Conservation (phyloP, 192 early-diverging fungal species). For the Obelidium mucronatum region DNA sequence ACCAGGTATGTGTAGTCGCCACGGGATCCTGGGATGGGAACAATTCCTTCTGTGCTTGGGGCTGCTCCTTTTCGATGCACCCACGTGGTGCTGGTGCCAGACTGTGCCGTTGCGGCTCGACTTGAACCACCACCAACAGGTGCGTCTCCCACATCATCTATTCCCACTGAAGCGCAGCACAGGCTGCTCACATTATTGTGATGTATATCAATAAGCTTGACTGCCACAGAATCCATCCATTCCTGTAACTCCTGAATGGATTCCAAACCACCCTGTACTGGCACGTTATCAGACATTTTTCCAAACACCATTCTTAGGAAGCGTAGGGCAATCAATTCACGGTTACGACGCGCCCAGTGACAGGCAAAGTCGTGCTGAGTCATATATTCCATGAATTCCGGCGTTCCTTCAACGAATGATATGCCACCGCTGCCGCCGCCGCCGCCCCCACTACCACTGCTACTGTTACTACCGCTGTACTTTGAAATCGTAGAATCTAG, state of each 20-base stretch:
- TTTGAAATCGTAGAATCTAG: slow-evolving; percentile 35
- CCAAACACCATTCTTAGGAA: slow-evolving; percentile 46
- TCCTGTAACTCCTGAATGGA: too few species aligned
- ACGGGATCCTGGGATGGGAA: slow-evolving; percentile 66
- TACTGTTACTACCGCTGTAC: not conserved
- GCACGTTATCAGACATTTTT: not conserved
- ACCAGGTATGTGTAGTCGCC: slow-evolving; percentile 66
- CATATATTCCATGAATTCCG: slow-evolving; percentile 46
- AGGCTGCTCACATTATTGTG: slow-evolving; percentile 60
- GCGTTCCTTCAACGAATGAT: slow-evolving; percentile 27
- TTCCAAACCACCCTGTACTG: too few species aligned
- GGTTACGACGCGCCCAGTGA: slow-evolving; percentile 59
- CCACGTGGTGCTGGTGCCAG: too few species aligned
- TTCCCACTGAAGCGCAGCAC: not conserved
- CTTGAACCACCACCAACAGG: too few species aligned
- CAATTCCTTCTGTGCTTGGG: slow-evolving; percentile 56
- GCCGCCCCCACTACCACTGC: too few species aligned
- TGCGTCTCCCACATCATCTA: too few species aligned
- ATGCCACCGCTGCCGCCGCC: too few species aligned
- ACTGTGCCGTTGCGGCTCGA: too few species aligned
- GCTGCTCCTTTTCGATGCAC: slow-evolving; percentile 70
- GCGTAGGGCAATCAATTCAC: slow-evolving; percentile 61
- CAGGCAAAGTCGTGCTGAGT: slow-evolving; percentile 55
- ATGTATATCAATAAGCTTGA: slow-evolving; percentile 62
- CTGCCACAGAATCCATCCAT: not conserved